These are phyloP conservation scores for Ceriops decandra DNA, from an alignment of 345 rosid species.

Conservation along the genomic window DNA sequence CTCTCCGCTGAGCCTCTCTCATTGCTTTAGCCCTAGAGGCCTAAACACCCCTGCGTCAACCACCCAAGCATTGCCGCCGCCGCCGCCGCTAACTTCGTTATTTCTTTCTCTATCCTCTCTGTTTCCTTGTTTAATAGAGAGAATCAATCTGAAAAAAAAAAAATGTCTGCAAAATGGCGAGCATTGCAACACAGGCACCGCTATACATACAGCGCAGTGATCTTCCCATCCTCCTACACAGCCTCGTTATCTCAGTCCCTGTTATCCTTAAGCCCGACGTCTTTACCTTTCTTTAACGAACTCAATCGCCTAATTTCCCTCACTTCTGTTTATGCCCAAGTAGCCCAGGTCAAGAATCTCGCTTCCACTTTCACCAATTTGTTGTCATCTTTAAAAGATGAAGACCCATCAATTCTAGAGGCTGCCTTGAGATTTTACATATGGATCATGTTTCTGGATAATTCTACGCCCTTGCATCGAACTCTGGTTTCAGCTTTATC, in stretches of 20 bases:
- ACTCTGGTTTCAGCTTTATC: slow-evolving; percentile 67
- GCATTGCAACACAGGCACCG: slow-evolving; percentile 96
- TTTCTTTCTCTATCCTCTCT: not conserved
- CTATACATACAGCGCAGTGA: slow-evolving; percentile 80
- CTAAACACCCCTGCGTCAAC: too few relatives aligned
- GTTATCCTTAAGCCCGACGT: slow-evolving; percentile 23
- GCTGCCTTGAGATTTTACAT: slow-evolving; percentile 51
- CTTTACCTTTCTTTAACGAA: slow-evolving; percentile 41
- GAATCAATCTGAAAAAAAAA: not conserved
- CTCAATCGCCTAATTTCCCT: slow-evolving; percentile 53
- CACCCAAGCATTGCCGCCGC: not conserved
- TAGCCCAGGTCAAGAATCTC: slow-evolving; percentile 59
- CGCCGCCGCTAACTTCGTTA: not conserved
- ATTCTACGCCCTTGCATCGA: slow-evolving; percentile 73
- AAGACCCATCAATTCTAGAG: slow-evolving; percentile 22
- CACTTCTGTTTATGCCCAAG: slow-evolving; percentile 72
- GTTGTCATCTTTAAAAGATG: slow-evolving; percentile 19
- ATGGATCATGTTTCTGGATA: slow-evolving; percentile 74
- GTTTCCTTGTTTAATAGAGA: not conserved
- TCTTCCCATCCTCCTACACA: slow-evolving; percentile 53
- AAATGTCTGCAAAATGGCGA: slow-evolving; percentile 96
- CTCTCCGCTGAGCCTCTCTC: too few relatives aligned
- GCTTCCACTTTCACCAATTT: slow-evolving; percentile 58
- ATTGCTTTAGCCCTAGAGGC: too few relatives aligned
- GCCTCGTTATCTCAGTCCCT: slow-evolving; percentile 42